phyloP scores from a whole-genome alignment of 371 early-diverging fungal genomes.

The Mucor irregularis region DNA sequence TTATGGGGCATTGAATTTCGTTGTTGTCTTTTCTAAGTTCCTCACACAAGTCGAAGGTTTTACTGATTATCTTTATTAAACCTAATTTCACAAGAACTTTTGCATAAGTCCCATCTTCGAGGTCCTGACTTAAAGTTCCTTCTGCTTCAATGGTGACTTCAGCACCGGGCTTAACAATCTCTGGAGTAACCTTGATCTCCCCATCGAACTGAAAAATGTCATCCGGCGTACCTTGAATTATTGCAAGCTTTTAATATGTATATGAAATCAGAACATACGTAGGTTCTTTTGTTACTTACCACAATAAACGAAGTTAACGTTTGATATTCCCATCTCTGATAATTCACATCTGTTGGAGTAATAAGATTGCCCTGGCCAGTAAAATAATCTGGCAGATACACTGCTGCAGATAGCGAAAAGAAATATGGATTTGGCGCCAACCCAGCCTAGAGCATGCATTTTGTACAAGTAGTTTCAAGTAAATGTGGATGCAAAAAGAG shows the following conservation, averaged over 20 bases:
- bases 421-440: background rate
- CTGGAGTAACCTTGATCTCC: constrained; percentile 8
- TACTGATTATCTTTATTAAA: constrained; percentile 8
- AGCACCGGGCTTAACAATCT: constrained; percentile 12
- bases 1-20: too few relatives aligned
- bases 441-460: background rate
- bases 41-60: constrained; percentile 20
- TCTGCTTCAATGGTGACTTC: constrained; percentile 14
- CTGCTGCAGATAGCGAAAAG: background rate
- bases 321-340: background rate
- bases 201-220: background rate
- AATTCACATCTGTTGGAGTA: background rate
- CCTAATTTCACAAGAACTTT: constrained; percentile 20
- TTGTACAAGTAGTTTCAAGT: too few relatives aligned
- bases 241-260: background rate
- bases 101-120: constrained; percentile 8
- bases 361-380: background rate
- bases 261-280: background rate
- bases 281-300: background rate
- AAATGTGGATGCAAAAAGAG: too few relatives aligned
- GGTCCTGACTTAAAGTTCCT: constrained; percentile 1
- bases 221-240: background rate
- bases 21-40: too few relatives aligned
- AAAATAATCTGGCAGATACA: background rate
- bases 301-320: constrained; percentile 1